phyloP scores from a whole-genome alignment of 345 rosid genomes.

The Gossypium arboreum region DNA sequence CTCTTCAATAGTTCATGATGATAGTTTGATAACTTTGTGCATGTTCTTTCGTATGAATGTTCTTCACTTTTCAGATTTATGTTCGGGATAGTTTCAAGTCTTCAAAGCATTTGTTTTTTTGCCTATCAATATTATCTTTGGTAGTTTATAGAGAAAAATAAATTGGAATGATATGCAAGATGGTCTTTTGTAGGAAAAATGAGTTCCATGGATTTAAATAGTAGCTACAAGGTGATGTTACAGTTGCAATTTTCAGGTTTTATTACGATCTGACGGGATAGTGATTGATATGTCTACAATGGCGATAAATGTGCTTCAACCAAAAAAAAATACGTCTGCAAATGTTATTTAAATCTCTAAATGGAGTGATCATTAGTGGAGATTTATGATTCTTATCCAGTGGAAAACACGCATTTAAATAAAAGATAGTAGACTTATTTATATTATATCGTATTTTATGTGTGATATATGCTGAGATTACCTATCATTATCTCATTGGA shows the following conservation, averaged over 20 bases:
- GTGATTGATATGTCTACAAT: too few relatives aligned
- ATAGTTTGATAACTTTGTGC: neutral
- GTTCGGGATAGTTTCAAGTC: neutral
- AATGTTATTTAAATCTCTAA: too few relatives aligned
- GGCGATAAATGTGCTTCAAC: too few relatives aligned
- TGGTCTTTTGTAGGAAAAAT: neutral
- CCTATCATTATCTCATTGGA: neutral
- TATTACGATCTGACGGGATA: too few relatives aligned
- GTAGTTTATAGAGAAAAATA: neutral
- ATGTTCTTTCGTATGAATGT: neutral
- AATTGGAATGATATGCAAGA: neutral
- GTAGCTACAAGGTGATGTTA: neutral
- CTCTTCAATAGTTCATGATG: neutral
- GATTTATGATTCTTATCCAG: neutral
- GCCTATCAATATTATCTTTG: neutral
- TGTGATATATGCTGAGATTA: neutral
- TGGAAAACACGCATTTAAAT: too few relatives aligned
- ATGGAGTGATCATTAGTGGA: neutral
- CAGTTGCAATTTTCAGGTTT: neutral
- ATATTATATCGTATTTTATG: too few relatives aligned
- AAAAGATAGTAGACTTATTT: neutral
- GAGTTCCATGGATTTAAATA: neutral
- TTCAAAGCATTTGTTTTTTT: neutral
- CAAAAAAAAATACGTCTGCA: too few relatives aligned
- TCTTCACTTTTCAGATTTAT: neutral